Evolutionary conservation across 306 rosid genomes (phyloP).

Genomic region (Quercus wislizeni): DNA sequence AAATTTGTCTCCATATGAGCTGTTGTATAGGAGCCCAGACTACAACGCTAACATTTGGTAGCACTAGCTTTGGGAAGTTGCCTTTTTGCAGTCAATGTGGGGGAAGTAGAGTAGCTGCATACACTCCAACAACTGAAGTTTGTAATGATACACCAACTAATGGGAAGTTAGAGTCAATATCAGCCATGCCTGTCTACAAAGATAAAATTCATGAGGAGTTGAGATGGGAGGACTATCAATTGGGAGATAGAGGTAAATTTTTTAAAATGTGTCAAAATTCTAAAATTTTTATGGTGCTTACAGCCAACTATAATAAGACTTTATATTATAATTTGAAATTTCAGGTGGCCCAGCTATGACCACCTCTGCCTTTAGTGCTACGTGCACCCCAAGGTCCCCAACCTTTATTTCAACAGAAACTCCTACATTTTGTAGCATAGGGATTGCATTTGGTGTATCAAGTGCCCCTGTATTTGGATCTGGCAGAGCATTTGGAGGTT

Average conservation of each 20-base stretch:
- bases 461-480: constrained; percentile 64
- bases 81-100: constrained; percentile 79
- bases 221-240: constrained; percentile 98
- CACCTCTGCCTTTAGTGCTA: constrained; percentile 6
- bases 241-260: constrained; percentile 74
- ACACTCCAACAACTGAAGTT: constrained; percentile 71
- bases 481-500: constrained; percentile 73
- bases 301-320: constrained; percentile 3
- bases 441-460: constrained; percentile 60
- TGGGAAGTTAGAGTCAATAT: constrained; percentile 85
- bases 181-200: constrained; percentile 86
- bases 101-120: constrained; percentile 76
- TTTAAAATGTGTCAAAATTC: not conserved
- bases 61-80: constrained; percentile 52
- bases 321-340: constrained; percentile 22
- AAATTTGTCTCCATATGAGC: constrained; percentile 1
- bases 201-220: constrained; percentile 95
- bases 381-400: constrained; percentile 30
- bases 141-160: constrained; percentile 49
- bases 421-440: constrained; percentile 67
- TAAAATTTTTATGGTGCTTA: not conserved
- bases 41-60: constrained; percentile 56
- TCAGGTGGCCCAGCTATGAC: constrained; percentile 62
- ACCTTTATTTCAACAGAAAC: constrained; percentile 64
- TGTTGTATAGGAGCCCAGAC: constrained; percentile 64